Conservation (phyloP, 306 rosid genomes). For the Carpinus fangiana region DNA sequence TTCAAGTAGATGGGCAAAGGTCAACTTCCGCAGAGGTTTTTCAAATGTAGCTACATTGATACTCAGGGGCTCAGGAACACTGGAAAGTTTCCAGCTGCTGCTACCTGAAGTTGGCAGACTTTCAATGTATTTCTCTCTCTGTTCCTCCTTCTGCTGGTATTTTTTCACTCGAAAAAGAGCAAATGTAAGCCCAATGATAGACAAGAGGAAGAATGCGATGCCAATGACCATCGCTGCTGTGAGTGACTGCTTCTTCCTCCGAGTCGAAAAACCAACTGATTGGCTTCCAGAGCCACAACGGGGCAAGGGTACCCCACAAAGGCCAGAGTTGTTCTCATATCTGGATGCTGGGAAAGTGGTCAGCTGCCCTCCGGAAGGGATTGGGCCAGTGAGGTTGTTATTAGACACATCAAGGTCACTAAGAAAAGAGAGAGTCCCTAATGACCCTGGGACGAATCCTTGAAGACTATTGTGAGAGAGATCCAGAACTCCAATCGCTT, state of each 20-base stretch:
- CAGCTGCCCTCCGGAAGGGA: constrained; percentile 79
- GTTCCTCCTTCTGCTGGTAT: constrained; percentile 37
- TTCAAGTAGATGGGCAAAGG: constrained; percentile 72
- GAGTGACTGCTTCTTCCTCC: constrained; percentile 46
- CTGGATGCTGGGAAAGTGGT: constrained; percentile 69
- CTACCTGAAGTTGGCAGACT: constrained; percentile 77
- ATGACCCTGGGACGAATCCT: constrained; percentile 60
- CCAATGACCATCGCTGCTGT: constrained; percentile 42
- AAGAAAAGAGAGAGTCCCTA: constrained; percentile 64
- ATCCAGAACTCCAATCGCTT: constrained; percentile 63
- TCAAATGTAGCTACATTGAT: constrained; percentile 74
- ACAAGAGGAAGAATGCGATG: constrained; percentile 43
- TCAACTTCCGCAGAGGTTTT: constrained; percentile 69
- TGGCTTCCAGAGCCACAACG: constrained; percentile 39
- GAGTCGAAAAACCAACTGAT: constrained; percentile 7
- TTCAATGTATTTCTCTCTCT: constrained; percentile 55
- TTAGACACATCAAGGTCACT: constrained; percentile 80
- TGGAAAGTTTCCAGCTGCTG: constrained; percentile 70
- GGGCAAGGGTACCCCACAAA: constrained; percentile 65
- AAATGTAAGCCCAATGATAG: constrained; percentile 36
- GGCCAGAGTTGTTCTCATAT: constrained; percentile 67
- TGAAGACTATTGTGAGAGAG: constrained; percentile 65
- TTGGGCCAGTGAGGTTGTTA: constrained; percentile 58
- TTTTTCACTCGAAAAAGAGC: constrained; percentile 44
- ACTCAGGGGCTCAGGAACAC: constrained; percentile 69